These are phyloP conservation scores for Fusarium chlamydosporum DNA, from an alignment of 2,329 filamentous ascomycete genomes.

Conservation along the genomic window DNA sequence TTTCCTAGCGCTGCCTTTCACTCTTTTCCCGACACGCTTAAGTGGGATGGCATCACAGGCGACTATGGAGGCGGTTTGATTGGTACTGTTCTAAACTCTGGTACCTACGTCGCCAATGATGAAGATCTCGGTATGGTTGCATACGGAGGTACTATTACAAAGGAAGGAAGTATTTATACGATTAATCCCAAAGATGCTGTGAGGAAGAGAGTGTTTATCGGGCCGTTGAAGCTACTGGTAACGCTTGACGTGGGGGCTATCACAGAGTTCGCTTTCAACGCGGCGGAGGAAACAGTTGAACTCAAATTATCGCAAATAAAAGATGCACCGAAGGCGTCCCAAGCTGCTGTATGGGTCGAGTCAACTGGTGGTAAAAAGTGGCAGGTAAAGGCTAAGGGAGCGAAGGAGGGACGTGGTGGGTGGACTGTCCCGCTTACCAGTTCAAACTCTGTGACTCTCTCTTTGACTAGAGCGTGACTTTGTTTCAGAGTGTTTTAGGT, in stretches of 20 bases:
- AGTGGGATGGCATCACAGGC: constrained; percentile 69
- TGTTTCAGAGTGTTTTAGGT: background rate
- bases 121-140: constrained; percentile 61
- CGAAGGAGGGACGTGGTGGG: constrained; percentile 39
- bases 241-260: constrained; percentile 62
- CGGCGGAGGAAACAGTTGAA: background rate
- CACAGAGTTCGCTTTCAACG: constrained; percentile 54
- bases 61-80: constrained; percentile 71
- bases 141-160: constrained; percentile 63
- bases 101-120: constrained; percentile 64
- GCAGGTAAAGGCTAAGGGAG: constrained; percentile 15
- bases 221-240: constrained; percentile 59
- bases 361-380: constrained; percentile 41
- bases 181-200: constrained; percentile 63
- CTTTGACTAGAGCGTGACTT: background rate
- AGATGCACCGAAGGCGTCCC: constrained; percentile 48
- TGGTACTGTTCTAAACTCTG: constrained; percentile 64
- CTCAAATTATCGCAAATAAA: constrained; percentile 53
- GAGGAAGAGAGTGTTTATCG: constrained; percentile 64
- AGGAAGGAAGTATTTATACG: constrained; percentile 44
- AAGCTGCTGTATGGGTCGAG: constrained; percentile 57
- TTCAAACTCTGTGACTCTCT: constrained; percentile 5
- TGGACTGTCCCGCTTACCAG: constrained; percentile 30
- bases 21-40: constrained; percentile 67
- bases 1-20: constrained; percentile 70